Base-by-base conservation (phyloP, 768 basidiomycete genomes). In the Lentinula boryana region DNA sequence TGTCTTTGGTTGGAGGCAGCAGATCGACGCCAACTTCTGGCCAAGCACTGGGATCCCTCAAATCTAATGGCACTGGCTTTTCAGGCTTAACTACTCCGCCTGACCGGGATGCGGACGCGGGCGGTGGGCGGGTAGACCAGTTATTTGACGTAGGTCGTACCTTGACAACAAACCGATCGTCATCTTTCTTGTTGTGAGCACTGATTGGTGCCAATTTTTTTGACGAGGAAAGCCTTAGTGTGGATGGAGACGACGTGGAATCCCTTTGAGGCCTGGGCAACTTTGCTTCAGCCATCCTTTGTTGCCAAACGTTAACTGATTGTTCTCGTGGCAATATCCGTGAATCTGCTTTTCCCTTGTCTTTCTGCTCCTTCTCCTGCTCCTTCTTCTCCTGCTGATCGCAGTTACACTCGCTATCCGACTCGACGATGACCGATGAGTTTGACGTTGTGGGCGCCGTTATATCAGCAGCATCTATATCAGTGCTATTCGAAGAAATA, bases 401-500 rank as follows among this genome's bases (percentile, higher is more conserved):
- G 33, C 44, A 44, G n/a, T 49, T 48, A 15, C 32, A 38, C 41
- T 58, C 57, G 16, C 44, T 8, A 49, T 58, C 57, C 5, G 44
- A 46, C 32, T 58, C 57, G 23, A 58, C 23, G 32, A 58, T 58
- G 35, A 58, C 57, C 2, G 57, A 58, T 23, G 57, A 58, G 21
- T 58, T 58, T 35, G 57, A 58, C 15, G 57, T 58, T 33, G 57
- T 58, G 18, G 57, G 57, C n/a, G 57, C 57, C 3, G 57, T 58
- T 31, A 36, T 23, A 58, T 58, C 46, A 21, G 56, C 43, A 15
- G 46, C 44, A 58, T 58, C 57, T 16, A 58, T n/a, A 10, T 58
- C 57, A 7, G 57, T 58, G 10, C 57, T 58, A 16, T 38, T 48
- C 5, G 57, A 58, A 35, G 57, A 58, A n/a, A 44, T 50, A 21